A percentile compares a stretch with the other conserved stretches of the same genome.
Evolutionary conservation across 345 rosid genomes (phyloP).

Genomic region (Adansonia digitata): DNA sequence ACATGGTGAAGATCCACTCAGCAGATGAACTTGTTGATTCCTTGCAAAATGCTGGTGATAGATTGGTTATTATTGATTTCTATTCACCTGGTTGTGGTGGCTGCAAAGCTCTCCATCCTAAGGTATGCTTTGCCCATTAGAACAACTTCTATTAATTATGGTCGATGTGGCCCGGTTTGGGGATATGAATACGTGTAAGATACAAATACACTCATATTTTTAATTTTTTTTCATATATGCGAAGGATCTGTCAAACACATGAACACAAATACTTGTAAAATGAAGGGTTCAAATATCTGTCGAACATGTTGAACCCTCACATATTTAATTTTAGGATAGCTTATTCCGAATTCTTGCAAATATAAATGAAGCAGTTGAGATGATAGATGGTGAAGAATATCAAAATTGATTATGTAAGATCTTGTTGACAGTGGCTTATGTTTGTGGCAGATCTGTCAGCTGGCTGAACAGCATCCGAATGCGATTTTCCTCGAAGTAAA

Average conservation of each 20-base stretch:
- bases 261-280: no score
- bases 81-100: slow-evolving; percentile 84
- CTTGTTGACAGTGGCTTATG: not conserved
- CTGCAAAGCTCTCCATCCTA: slow-evolving; percentile 71
- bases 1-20: slow-evolving; percentile 60
- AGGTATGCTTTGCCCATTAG: slow-evolving; percentile 29
- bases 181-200: no score
- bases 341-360: no score
- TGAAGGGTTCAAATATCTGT: no score
- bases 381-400: not conserved
- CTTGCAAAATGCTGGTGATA: slow-evolving; percentile 52
- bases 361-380: no score
- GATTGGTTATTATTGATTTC: slow-evolving; percentile 56
- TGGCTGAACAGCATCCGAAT: slow-evolving; percentile 61
- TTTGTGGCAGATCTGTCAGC: slow-evolving; percentile 52
- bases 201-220: no score
- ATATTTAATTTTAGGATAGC: not conserved
- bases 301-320: no score
- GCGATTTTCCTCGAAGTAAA: slow-evolving; percentile 64
- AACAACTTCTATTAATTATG: no score
- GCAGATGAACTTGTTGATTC: slow-evolving; percentile 55
- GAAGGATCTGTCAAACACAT: no score
- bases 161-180: no score
- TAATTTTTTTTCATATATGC: no score
- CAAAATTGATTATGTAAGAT: not conserved